Percentiles rank a stretch among this genome's conserved stretches.
These are phyloP conservation scores for Panellus pusillus DNA, from an alignment of 768 basidiomycete genomes.

Conservation along the genomic window DNA sequence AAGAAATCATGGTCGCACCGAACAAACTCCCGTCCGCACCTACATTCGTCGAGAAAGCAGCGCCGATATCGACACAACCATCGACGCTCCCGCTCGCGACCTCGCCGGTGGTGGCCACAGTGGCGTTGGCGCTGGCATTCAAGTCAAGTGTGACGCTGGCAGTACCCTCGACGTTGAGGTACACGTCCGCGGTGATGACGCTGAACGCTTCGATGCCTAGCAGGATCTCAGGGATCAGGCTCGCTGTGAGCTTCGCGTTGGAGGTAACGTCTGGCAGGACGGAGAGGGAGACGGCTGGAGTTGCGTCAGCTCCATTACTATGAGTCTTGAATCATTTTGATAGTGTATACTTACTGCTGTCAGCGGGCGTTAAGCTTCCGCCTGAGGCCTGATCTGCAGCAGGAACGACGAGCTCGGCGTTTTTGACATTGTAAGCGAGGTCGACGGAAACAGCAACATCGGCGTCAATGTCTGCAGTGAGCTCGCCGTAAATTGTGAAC, in stretches of 20 bases:
- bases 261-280: background rate
- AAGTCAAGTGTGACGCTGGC: background rate
- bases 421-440: slow-evolving; percentile 25
- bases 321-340: background rate
- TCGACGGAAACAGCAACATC: slow-evolving; percentile 26
- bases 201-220: slow-evolving; percentile 12
- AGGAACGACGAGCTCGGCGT: slow-evolving; percentile 27
- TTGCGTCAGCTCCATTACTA: background rate
- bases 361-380: background rate
- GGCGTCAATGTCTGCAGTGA: slow-evolving; percentile 24
- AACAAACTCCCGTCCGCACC: slow-evolving; percentile 5
- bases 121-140: background rate
- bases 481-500: slow-evolving; percentile 19
- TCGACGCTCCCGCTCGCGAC: slow-evolving; percentile 19
- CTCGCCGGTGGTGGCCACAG: background rate
- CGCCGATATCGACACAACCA: slow-evolving; percentile 4
- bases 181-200: background rate
- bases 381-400: slow-evolving; percentile 2
- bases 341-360: slow-evolving; percentile 2
- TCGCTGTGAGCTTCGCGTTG: background rate
- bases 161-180: slow-evolving; percentile 2
- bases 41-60: slow-evolving; percentile 4
- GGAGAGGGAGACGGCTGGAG: slow-evolving; percentile 10
- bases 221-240: slow-evolving; percentile 7
- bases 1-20: background rate